phyloP scores from a whole-genome alignment of 2,329 filamentous ascomycete species.

The Venturia pyrina region DNA sequence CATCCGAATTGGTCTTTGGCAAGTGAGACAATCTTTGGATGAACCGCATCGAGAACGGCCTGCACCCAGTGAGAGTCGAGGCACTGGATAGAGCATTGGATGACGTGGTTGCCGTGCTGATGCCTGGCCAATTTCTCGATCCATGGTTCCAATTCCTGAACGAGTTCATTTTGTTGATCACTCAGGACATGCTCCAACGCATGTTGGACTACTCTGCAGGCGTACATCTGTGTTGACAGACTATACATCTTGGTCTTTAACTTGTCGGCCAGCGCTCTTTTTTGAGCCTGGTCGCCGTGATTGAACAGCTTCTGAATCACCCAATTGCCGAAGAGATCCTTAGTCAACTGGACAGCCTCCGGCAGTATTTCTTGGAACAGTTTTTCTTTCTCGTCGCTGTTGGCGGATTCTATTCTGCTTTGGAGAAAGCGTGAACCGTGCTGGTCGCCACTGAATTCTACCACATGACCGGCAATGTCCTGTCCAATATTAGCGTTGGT shows the following conservation, averaged over 20 bases:
- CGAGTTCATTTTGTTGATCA: slow-evolving; percentile 79
- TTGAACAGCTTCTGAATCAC: slow-evolving; percentile 98
- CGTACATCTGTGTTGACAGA: slow-evolving; percentile 81
- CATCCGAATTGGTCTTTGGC: slow-evolving; percentile 80
- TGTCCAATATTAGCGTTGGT: neutral
- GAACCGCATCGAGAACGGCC: slow-evolving; percentile 76
- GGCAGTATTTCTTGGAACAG: slow-evolving; percentile 80
- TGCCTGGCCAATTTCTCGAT: slow-evolving; percentile 73
- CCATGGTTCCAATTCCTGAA: slow-evolving; percentile 70
- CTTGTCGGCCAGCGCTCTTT: slow-evolving; percentile 71
- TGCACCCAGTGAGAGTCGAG: slow-evolving; percentile 69
- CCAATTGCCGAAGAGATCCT: slow-evolving; percentile 95
- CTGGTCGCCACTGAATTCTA: slow-evolving; percentile 93
- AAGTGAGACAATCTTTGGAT: slow-evolving; percentile 61
- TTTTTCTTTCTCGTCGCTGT: slow-evolving; percentile 89
- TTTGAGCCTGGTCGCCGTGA: slow-evolving; percentile 88
- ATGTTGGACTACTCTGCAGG: slow-evolving; percentile 93
- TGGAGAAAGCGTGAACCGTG: slow-evolving; percentile 95
- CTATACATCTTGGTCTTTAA: slow-evolving; percentile 80
- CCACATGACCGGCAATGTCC: slow-evolving; percentile 77
- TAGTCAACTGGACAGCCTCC: slow-evolving; percentile 83
- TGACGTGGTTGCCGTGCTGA: slow-evolving; percentile 90
- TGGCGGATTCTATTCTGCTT: slow-evolving; percentile 80
- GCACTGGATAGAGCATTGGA: slow-evolving; percentile 84
- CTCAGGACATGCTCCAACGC: slow-evolving; percentile 82